Base-by-base conservation (phyloP, 495 filamentous ascomycete genomes). In the Astrothelium macrocarpum region DNA sequence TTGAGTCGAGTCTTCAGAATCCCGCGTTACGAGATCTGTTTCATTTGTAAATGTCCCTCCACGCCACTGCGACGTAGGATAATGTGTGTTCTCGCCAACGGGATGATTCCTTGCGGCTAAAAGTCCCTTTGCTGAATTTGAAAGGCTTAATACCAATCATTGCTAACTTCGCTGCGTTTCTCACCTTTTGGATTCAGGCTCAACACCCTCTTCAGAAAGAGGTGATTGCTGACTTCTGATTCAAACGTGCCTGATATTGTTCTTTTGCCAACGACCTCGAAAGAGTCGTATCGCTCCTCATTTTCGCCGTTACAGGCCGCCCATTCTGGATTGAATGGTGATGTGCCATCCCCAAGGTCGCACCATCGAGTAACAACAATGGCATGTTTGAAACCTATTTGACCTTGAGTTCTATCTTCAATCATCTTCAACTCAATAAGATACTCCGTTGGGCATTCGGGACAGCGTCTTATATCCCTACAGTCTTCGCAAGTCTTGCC, bases 361-460 rank as follows among this genome's bases (percentile, higher is more conserved):
- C 73, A 78, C 83, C 83, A 86, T 26, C 82, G 70, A 20, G 82
- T 86, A 18, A 86, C 80, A n/a, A 80, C 74, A 60, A 86, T 78
- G 9, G 79, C 79, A 63, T 84, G 82, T 65, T 77, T 82, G 72
- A 86, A 86, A 16, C 65, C 67, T 23, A 71, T 68, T 4, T 69
- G 45, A 26, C 67, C 64, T 26, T 70, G 71, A 7, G 45, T 59
- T 39, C 67, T 73, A 64, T 86, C 81, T 68, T 85, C 82, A 1
- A 77, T 71, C 46, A 84, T 70, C 36, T 80, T 82, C 11, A 84
- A 65, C 67, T 86, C 82, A 62, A 84, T 73, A 29, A 85, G 72
- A 65, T 86, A 86, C 68, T 86, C 83, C 0, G 80, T 78, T 10
- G 83, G 81, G 74, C 83, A 86, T 60, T 82, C 78, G 2, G 82